Evolutionary conservation across 495 filamentous ascomycete genomes (phyloP), one percentile per base, ranked within the genome.

Genomic region (Hypoxylon fuscum): DNA sequence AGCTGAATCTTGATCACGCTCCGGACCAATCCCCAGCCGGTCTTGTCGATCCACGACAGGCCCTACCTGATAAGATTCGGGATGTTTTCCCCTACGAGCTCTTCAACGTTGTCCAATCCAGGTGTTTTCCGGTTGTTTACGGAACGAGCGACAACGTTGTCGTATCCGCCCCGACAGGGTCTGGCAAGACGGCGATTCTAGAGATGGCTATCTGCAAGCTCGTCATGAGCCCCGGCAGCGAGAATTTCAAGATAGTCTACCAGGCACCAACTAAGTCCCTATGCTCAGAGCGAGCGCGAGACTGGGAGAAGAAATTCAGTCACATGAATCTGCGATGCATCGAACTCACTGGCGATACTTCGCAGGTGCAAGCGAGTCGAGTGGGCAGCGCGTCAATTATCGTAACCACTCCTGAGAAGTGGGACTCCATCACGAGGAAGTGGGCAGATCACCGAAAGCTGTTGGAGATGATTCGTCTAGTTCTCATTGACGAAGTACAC

Each of bases 391-490:
- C 93, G 31, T 89, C 88, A 47, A 92, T 98, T 54, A 96, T 98
- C 55, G 88, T 98, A 45, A 98, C 95, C 0, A 98, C 95, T 0
- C 95, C 95, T 0, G 95, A 98, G 74, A 98, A 98, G 72, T 98
- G 95, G 95, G 95, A 98, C 73, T 96, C 92, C 56, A 90, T 98
- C 73, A 98, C 95, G 1, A 83, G 95, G 25, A 95, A 93, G 73
- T 98, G 95, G 95, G 88, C 90, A 65, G 95, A 98, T 65, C 92
- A 98, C 68, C 81, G 81, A 44, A 90, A 83, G 63, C 77, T 98
- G 18, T 86, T 98, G 75, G 85, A 92, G 60, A 77, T 97, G 60
- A 87, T 98, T 21, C 92, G 92, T 66, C 76, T 98, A 0, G 96
- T 97, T 52, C 83, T 98, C 15, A 96, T 98, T 60, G 95, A 98